These are phyloP conservation scores for Cryptosporidium ryanae DNA, from an alignment of 169 alveolate species.

Conservation along the genomic window DNA sequence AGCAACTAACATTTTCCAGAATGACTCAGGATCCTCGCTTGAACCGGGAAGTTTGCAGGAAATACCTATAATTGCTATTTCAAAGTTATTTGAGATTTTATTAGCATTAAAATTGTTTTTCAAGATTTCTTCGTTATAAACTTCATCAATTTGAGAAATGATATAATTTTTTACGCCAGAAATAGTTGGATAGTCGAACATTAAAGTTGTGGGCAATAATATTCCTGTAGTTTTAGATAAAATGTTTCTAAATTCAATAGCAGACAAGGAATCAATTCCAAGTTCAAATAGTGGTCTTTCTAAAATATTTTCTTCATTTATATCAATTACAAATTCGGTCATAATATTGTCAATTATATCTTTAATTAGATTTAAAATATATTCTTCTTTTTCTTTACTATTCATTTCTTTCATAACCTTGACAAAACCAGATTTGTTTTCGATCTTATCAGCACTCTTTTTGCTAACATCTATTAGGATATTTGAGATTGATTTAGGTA, in stretches of 20 bases:
- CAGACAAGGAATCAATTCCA: constrained; percentile 80
- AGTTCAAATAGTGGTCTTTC: constrained; percentile 74
- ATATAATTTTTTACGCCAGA: constrained; percentile 20
- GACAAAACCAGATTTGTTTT: neutral
- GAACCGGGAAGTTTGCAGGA: constrained; percentile 79
- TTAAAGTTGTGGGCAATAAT: constrained; percentile 77
- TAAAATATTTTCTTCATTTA: constrained; percentile 1
- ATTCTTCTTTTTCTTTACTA: constrained; percentile 17
- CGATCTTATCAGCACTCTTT: neutral
- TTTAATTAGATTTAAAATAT: constrained; percentile 12
- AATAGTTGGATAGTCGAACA: constrained; percentile 78
- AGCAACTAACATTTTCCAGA: constrained; percentile 46
- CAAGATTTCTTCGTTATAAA: neutral
- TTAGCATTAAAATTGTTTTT: neutral
- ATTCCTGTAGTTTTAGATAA: constrained; percentile 75
- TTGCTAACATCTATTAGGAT: constrained; percentile 17
- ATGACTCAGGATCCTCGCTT: constrained; percentile 47
- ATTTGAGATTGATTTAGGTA: constrained; percentile 18
- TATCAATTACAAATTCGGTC: neutral
- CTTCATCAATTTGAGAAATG: neutral
- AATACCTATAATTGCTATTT: constrained; percentile 77
- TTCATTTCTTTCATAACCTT: constrained; percentile 1
- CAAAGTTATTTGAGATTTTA: neutral
- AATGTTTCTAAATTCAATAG: constrained; percentile 79
- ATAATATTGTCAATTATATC: constrained; percentile 40